Conservation (phyloP, 148 eudicot species). For the Silene latifolia region DNA sequence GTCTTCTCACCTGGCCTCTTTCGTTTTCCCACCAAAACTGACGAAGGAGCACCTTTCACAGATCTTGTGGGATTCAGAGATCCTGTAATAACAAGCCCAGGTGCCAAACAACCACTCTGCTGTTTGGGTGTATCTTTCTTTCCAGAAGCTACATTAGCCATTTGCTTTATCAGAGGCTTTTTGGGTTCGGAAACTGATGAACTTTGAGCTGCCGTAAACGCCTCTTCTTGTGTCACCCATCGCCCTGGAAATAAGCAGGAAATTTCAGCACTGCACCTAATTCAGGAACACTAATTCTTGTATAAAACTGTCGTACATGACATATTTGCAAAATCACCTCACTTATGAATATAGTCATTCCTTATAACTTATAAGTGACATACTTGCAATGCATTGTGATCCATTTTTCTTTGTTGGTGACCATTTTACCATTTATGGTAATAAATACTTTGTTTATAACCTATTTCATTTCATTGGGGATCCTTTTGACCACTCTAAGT, state of each 20-base stretch:
- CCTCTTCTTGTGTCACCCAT: constrained; percentile 94
- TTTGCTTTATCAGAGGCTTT: constrained; percentile 30
- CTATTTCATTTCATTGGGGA: no score
- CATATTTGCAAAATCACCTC: no score
- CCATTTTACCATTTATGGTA: no score
- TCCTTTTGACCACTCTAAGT: no score
- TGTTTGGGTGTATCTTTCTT: constrained; percentile 30
- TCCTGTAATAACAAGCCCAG: constrained; percentile 30
- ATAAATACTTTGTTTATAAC: no score
- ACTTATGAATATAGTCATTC: no score
- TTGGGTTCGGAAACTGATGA: constrained; percentile 26
- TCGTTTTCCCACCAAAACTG: constrained; percentile 53
- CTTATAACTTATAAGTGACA: no score
- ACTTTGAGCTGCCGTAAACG: constrained; percentile 38
- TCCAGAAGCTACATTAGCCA: constrained; percentile 14
- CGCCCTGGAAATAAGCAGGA: constrained; percentile 49
- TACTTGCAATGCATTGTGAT: no score
- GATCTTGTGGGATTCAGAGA: constrained; percentile 35
- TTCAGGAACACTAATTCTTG: no score
- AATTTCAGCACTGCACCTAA: not conserved
- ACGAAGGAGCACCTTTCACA: constrained; percentile 43
- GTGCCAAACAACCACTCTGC: constrained; percentile 25
- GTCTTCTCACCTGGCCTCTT: constrained; percentile 43
- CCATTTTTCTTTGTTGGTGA: no score
- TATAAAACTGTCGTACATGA: no score